These are phyloP conservation scores for Myriosclerotinia duriaeana DNA, from an alignment of 2,329 filamentous ascomycete genomes.

Conservation along the genomic window DNA sequence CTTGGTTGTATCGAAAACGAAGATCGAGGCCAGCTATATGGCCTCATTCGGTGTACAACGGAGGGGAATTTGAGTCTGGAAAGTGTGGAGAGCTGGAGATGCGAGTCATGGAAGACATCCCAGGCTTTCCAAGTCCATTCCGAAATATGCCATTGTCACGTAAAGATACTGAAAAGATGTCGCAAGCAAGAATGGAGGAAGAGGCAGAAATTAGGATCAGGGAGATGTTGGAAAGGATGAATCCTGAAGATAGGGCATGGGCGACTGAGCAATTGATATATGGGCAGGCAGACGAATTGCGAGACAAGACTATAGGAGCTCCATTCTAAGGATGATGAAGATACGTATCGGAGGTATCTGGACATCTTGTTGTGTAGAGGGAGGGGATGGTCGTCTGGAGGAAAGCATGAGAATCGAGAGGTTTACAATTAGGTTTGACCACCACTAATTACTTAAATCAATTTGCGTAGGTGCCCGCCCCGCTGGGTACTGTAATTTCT, in stretches of 20 bases:
- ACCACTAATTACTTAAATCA: neutral
- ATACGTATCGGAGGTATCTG: neutral
- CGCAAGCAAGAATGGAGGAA: conserved; percentile 22
- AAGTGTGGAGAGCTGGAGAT: conserved; percentile 17
- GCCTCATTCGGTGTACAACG: conserved; percentile 22
- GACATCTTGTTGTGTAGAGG: neutral
- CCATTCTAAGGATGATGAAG: neutral
- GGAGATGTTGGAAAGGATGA: conserved; percentile 23
- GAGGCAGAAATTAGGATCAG: conserved; percentile 21
- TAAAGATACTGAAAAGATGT: conserved; percentile 15
- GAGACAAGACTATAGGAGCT: conserved; percentile 19
- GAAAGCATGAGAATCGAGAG: neutral
- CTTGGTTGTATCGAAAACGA: conserved; percentile 11
- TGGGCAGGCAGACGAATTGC: conserved; percentile 16
- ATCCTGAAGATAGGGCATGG: conserved; percentile 21
- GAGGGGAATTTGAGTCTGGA: conserved; percentile 4
- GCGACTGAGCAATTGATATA: conserved; percentile 24
- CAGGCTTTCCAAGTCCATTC: conserved; percentile 14
- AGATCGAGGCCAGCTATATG: conserved; percentile 12
- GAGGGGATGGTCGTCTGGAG: neutral
- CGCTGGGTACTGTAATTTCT: neutral
- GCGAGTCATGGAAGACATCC: conserved; percentile 18
- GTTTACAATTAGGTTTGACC: conserved; percentile 8
- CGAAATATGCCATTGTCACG: conserved; percentile 7
- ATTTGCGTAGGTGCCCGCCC: conserved; percentile 1